Percentiles rank a stretch among this genome's conserved stretches.
phyloP scores from a whole-genome alignment of 1,284 basidiomycete genomes.

The Leccinum fallax region DNA sequence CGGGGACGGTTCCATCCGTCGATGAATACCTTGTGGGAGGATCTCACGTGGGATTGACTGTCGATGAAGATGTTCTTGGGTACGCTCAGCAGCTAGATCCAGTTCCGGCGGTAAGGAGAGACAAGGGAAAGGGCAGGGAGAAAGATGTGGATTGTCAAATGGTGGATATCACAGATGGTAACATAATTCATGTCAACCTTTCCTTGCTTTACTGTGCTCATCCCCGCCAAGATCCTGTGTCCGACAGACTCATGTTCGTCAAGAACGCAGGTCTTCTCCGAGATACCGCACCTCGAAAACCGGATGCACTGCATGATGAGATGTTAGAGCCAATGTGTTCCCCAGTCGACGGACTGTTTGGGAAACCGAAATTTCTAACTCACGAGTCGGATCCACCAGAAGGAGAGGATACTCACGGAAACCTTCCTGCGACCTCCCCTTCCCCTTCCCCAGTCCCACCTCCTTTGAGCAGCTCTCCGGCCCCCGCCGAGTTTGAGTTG shows the following conservation, averaged over 20 bases:
- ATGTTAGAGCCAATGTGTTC: not conserved
- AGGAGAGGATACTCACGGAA: not conserved
- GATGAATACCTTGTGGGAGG: conserved; percentile 21
- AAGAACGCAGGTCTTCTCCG: conserved; percentile 25
- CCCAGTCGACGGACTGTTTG: conserved; percentile 16
- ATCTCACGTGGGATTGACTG: conserved; percentile 1
- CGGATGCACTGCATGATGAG: not conserved
- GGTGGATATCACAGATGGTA: conserved; percentile 41
- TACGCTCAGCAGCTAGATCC: not conserved
- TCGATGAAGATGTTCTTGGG: not conserved
- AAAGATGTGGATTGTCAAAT: conserved; percentile 31
- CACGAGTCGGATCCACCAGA: conserved; percentile 24
- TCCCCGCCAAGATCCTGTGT: not conserved
- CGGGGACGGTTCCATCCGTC: conserved; percentile 44
- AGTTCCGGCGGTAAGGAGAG: conserved; percentile 3
- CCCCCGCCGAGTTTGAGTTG: conserved; percentile 4
- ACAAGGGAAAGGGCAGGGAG: conserved; percentile 35
- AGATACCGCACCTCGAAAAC: conserved; percentile 8
- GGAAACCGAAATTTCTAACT: conserved; percentile 20
- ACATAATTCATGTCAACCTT: not conserved
- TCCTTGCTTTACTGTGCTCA: not conserved
- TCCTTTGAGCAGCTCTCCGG: conserved; percentile 36
- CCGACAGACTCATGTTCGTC: conserved; percentile 20
- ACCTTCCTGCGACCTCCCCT: conserved; percentile 13
- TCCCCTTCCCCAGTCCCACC: conserved; percentile 17